Evolutionary conservation across 192 early-diverging fungal genomes (phyloP), one percentile per base, ranked within the genome.

Genomic region (Podila epigama): DNA sequence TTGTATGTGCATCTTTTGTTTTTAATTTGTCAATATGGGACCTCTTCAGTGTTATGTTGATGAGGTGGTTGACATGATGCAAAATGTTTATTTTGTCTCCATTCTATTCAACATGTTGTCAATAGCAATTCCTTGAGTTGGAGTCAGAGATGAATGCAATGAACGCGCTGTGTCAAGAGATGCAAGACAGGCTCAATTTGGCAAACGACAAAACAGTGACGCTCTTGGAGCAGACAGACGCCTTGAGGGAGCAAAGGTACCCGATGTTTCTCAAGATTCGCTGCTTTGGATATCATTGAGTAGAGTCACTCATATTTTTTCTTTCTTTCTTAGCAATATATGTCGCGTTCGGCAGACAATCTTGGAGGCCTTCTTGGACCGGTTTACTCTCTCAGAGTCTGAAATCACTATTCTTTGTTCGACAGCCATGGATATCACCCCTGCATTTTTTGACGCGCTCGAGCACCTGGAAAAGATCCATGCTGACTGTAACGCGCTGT

Each of bases 361-460:
- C 35, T 70, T 86, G 25, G 87, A 93, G 48, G 79, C 82, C 10
- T 94, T 94, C 56, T 65, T 94, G 53, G 77, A 84, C 37, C 72
- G 87, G 22, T 94, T 94, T 65, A 93, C 90, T 8, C 79, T 91
- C 3, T 88, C 88, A 39, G 89, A 92, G 59, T 81, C 79, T 5
- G 91, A 94, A 58, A 81, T 92, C 32, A 68, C 66, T 8, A 75
- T 86, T 6, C 73, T 94, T 16, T 89, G 85, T 15, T 82, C 87
- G 22, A 70, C 85, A 0, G 69, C 71, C 20, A 53, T 79, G 22
- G 72, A 75, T n/a, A 75, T 92, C n/a, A 83, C 82, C 9, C 65
- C 79, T 20, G 78, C 68, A 5, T 95, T 94, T 63, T 95, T 95
- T 84, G 84, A 88, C 10, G 91, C 90, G 3, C 70, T 95, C 52